phyloP scores from a whole-genome alignment of 192 early-diverging fungal species.

The Coemansia sp. region DNA sequence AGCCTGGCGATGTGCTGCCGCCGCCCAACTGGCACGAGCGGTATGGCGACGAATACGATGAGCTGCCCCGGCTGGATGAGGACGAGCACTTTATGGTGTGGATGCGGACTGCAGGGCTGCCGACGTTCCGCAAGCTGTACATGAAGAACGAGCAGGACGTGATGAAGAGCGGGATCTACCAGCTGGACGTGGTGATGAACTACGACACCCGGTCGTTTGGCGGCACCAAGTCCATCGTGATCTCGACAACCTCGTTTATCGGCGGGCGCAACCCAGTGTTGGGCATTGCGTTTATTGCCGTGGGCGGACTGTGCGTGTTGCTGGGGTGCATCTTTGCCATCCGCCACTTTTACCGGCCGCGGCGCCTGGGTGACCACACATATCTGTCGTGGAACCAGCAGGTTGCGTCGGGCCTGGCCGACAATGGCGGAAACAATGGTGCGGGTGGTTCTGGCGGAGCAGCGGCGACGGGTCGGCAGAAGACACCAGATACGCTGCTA shows the following conservation, averaged over 20 bases:
- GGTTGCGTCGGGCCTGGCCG: conserved; percentile 43
- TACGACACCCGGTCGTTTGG: conserved; percentile 85
- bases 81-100: conserved; percentile 95
- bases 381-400: conserved; percentile 95
- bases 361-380: conserved; percentile 95
- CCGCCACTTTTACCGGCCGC: conserved; percentile 91
- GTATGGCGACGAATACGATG: conserved; percentile 58
- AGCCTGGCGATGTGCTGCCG: conserved; percentile 61
- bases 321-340: conserved; percentile 86
- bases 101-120: conserved; percentile 96
- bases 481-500: background rate
- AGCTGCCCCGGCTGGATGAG: conserved; percentile 60
- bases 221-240: conserved; percentile 93
- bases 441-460: too few species aligned
- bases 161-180: conserved; percentile 69
- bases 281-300: conserved; percentile 90
- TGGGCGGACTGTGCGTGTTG: conserved; percentile 87
- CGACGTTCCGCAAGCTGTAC: conserved; percentile 95
- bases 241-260: conserved; percentile 91
- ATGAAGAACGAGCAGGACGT: conserved; percentile 65
- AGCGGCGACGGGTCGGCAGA: background rate
- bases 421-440: conserved; percentile 12
- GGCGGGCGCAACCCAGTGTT: conserved; percentile 98
- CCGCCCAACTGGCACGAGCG: conserved; percentile 82
- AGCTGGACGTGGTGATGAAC: conserved; percentile 72